These are phyloP conservation scores for Pyricularia sp. DNA, from an alignment of 2,329 filamentous ascomycete genomes.

Conservation along the genomic window DNA sequence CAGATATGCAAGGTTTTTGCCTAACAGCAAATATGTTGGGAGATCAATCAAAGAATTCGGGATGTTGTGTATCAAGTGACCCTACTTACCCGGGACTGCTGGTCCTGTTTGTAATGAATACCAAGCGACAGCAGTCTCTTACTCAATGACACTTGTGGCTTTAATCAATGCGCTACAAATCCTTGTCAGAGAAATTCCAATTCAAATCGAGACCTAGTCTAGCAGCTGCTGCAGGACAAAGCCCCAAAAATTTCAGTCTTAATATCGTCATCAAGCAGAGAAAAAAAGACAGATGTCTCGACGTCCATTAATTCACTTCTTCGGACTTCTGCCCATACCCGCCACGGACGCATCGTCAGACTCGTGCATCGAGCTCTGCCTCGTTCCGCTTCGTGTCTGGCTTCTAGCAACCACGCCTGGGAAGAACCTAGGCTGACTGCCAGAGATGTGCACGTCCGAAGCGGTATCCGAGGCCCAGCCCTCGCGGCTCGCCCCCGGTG, in stretches of 20 bases:
- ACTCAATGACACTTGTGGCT: too few relatives aligned
- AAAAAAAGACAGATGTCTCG: background rate
- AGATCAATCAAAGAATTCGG: too few relatives aligned
- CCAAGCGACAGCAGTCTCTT: too few relatives aligned
- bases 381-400: constrained; percentile 32
- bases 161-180: too few relatives aligned
- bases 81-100: too few relatives aligned
- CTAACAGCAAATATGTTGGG: too few relatives aligned
- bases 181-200: too few relatives aligned
- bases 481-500: background rate
- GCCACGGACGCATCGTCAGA: constrained; percentile 17
- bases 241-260: background rate
- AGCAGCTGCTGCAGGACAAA: background rate
- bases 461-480: background rate
- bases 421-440: constrained; percentile 59
- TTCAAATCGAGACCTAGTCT: background rate
- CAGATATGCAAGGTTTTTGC: too few relatives aligned
- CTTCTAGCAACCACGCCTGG: constrained; percentile 57
- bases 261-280: background rate
- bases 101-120: too few relatives aligned
- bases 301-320: background rate
- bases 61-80: too few relatives aligned
- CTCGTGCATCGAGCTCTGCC: constrained; percentile 28
- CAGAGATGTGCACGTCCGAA: constrained; percentile 38
- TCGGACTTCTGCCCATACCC: background rate